Evolutionary conservation across 768 basidiomycete genomes (phyloP).

Genomic region (Agrocybe praecox): DNA sequence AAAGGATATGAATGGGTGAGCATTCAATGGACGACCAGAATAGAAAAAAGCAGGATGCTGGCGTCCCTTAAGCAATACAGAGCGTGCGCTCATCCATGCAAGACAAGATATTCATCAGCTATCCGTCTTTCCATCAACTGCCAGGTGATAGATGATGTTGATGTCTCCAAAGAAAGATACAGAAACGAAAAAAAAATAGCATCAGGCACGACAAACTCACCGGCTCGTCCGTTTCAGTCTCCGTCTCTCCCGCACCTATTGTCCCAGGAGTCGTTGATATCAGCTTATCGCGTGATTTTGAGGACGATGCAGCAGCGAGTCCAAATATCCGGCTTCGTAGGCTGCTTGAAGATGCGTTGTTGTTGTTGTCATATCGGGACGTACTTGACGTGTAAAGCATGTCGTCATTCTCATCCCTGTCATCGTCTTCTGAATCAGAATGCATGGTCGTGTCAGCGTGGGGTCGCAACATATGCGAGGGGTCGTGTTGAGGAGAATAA

Average conservation of each 20-base stretch:
- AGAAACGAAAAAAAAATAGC: not conserved
- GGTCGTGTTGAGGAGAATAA: conserved; percentile 6
- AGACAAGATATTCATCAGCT: not conserved
- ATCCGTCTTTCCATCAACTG: not conserved
- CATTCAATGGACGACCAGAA: no score
- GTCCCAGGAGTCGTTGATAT: conserved; percentile 68
- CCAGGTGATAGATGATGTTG: not conserved
- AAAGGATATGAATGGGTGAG: not conserved
- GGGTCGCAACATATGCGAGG: not conserved
- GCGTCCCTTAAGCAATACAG: not conserved
- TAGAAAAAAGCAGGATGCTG: not conserved
- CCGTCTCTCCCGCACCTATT: conserved; percentile 73
- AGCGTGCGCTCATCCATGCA: not conserved
- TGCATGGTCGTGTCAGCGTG: conserved; percentile 11
- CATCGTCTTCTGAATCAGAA: conserved; percentile 37
- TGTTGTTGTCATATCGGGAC: not conserved
- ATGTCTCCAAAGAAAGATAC: not conserved
- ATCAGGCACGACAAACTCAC: conserved; percentile 43
- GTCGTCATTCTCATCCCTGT: conserved; percentile 33
- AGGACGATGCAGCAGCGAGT: conserved; percentile 15
- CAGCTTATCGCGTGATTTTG: conserved; percentile 39
- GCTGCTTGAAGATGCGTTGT: conserved; percentile 16
- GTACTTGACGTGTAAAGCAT: conserved; percentile 29
- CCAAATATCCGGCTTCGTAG: conserved; percentile 34
- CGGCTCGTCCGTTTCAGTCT: conserved; percentile 78